Base-by-base conservation (phyloP, 1,284 basidiomycete species). In the Ustilago sp. region DNA sequence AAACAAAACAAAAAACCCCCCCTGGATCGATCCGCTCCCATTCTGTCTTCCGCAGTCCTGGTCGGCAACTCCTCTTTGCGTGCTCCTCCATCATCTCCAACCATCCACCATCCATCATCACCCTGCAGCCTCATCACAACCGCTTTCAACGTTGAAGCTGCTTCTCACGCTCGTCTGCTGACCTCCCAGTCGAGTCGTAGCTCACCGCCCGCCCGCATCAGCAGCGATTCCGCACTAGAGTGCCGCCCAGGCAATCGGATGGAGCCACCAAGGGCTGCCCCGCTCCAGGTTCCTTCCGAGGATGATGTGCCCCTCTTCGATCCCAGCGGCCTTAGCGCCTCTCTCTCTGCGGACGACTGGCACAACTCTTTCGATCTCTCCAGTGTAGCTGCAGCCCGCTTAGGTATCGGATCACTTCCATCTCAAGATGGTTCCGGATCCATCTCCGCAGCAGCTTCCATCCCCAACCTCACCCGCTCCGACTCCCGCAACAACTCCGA, bases 291-390 rank as follows among this genome's bases (percentile, higher is more conserved):
- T 62, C 75, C 75, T 55, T 64, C 67, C 52, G 75, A 77, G 63
- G 75, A 77, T 64, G 67, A 74, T 36, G 70, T 74, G 61, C 75
- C 75, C 15, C 51, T 77, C 43, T 77, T 77, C 53, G 75, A 77
- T 55, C 75, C 75, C 7, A 77, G 70, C 53, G 75, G 75, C 38
- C 75, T 77, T 48, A 74, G 75, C 59, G 75, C 71, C 35, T 77
- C 75, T 15, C 70, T 77, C 59, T 77, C 75, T 8, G 67, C 55
- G 15, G 75, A 77, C 34, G 75, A 77, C 64, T 77, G 75, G 75
- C 70, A 73, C 43, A 63, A 62, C 56, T 74, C 70, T 35, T 74
- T 77, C 54, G 75, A 77, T 35, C 71, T 67, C 64, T 47, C 15
- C 48, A 74, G 75, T 60, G 68, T 74, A 70, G 75, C 75, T 36